Evolutionary conservation across 179 eudicot species (phyloP).

Genomic region (Amaranthus tricolor): DNA sequence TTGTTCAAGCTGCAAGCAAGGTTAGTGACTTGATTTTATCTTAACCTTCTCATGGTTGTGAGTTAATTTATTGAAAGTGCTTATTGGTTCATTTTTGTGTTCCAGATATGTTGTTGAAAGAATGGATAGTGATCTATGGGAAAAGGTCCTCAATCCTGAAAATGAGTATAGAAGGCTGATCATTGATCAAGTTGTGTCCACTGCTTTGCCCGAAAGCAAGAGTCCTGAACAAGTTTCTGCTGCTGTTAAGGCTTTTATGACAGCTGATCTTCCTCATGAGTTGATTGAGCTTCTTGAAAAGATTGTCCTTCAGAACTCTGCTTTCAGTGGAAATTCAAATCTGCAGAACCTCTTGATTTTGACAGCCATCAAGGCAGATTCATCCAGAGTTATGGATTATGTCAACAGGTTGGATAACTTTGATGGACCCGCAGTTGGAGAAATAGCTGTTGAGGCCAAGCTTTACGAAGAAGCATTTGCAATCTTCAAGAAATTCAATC

Average conservation of each 20-base stretch:
- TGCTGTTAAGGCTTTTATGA: conserved; percentile 92
- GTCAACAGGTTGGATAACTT: conserved; percentile 84
- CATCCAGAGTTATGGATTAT: conserved; percentile 91
- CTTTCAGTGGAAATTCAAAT: conserved; percentile 89
- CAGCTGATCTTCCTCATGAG: conserved; percentile 92
- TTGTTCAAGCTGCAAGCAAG: conserved; percentile 88
- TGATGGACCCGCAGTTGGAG: conserved; percentile 98
- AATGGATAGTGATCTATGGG: conserved; percentile 94
- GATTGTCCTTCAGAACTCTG: conserved; percentile 91
- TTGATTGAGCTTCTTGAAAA: conserved; percentile 86
- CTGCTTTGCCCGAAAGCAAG: conserved; percentile 95
- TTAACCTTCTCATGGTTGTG: neutral
- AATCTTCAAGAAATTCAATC: conserved; percentile 86
- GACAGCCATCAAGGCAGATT: conserved; percentile 94
- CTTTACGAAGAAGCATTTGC: conserved; percentile 89
- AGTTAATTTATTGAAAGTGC: conserved; percentile 8
- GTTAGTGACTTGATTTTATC: conserved; percentile 32
- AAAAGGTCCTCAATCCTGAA: conserved; percentile 76
- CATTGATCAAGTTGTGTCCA: conserved; percentile 91
- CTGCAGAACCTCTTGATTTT: conserved; percentile 82
- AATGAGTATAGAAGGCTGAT: conserved; percentile 83
- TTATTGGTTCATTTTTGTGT: conserved; percentile 4
- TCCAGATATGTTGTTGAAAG: conserved; percentile 86
- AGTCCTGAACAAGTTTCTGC: conserved; percentile 95
- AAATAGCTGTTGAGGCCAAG: conserved; percentile 91